Conservation (phyloP, 2,329 filamentous ascomycete species). For the Cordyceps cateniannulata region DNA sequence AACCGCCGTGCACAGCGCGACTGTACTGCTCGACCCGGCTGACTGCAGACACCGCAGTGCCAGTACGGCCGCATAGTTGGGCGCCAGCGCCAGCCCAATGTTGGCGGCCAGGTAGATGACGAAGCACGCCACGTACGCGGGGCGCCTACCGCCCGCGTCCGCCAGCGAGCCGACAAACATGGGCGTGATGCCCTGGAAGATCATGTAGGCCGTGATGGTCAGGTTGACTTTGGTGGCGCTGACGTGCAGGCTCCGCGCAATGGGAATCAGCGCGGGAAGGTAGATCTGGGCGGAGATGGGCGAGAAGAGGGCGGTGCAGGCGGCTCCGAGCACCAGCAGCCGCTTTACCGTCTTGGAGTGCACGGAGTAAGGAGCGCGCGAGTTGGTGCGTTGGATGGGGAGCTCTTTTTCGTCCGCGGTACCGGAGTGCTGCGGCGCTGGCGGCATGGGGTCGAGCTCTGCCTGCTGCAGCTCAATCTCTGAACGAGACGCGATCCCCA, state of each 20-base stretch:
- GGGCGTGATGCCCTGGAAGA: constrained; percentile 55
- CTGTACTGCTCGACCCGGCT: constrained; percentile 51
- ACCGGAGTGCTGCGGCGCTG: not conserved
- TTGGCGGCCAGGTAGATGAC: constrained; percentile 47
- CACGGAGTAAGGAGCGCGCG: constrained; percentile 27
- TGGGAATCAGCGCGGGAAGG: constrained; percentile 43
- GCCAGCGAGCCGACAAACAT: constrained; percentile 50
- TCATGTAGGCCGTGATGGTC: constrained; percentile 49
- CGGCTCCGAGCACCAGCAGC: constrained; percentile 32
- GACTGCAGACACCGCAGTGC: constrained; percentile 51
- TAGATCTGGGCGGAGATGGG: constrained; percentile 46
- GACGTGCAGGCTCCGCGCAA: constrained; percentile 42
- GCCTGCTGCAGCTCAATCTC: not conserved
- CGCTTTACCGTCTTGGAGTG: constrained; percentile 35
- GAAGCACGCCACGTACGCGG: constrained; percentile 48
- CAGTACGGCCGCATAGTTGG: constrained; percentile 43
- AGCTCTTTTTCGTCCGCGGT: not conserved
- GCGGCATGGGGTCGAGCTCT: not conserved
- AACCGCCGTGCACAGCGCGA: constrained; percentile 51
- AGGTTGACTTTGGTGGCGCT: constrained; percentile 38
- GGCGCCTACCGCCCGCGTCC: constrained; percentile 46
- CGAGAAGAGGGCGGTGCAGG: constrained; percentile 37
- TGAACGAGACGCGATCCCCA: not conserved
- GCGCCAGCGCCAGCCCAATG: constrained; percentile 45
- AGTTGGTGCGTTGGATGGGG: not conserved